phyloP scores from a whole-genome alignment of 805 yeast species.

The Nakazawaea wyomingensis region DNA sequence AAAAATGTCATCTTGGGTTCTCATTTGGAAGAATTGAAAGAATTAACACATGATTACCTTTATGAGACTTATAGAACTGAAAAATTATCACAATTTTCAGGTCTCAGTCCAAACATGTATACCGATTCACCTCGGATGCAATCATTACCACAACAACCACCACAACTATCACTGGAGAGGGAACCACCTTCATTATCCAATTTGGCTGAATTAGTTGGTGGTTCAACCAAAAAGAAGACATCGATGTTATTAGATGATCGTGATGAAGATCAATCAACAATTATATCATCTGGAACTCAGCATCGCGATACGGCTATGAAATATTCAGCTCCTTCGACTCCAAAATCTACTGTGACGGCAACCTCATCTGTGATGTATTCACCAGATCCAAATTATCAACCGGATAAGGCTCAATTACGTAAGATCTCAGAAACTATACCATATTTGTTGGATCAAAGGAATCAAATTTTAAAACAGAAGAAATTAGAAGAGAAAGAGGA shows the following conservation, averaged over 20 bases:
- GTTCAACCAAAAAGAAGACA: slow-evolving; percentile 20
- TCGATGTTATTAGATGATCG: slow-evolving; percentile 34
- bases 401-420: slow-evolving; percentile 58
- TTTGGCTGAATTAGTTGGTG: slow-evolving; percentile 44
- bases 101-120: slow-evolving; percentile 22
- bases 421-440: slow-evolving; percentile 82
- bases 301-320: neutral
- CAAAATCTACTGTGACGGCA: slow-evolving; percentile 14
- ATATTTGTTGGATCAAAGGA: slow-evolving; percentile 74
- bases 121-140: neutral
- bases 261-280: slow-evolving; percentile 9
- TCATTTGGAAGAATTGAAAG: slow-evolving; percentile 60
- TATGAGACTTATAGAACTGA: slow-evolving; percentile 66
- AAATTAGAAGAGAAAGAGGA: slow-evolving; percentile 77
- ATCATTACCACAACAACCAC: neutral
- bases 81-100: slow-evolving; percentile 50
- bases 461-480: slow-evolving; percentile 67
- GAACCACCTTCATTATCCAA: slow-evolving; percentile 58
- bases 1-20: slow-evolving; percentile 53
- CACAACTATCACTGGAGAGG: slow-evolving; percentile 9
- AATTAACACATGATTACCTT: slow-evolving; percentile 58
- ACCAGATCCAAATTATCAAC: slow-evolving; percentile 18
- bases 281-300: neutral
- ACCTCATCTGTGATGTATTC: slow-evolving; percentile 21
- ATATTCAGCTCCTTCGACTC: slow-evolving; percentile 16